Evolutionary conservation across 2,329 filamentous ascomycete species (phyloP), one percentile per base, ranked within the genome.

Genomic region (Diaporthe nobilis): DNA sequence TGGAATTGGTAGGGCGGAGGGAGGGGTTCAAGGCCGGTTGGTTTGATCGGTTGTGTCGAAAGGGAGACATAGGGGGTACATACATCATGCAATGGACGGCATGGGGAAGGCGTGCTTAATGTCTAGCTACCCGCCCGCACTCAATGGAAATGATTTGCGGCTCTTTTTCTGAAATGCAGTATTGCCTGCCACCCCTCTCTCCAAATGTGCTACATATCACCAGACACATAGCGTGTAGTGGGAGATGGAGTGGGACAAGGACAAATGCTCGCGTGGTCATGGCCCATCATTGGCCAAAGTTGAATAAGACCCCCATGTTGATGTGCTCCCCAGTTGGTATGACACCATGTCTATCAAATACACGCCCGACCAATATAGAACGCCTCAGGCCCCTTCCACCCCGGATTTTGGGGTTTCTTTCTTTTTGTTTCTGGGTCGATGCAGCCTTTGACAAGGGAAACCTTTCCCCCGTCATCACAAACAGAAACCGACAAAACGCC

Each of bases 301-400:
- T 53, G 34, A 49, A 13, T 25, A 28, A 53, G 34, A 15, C 65
- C 58, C 49, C 47, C 55, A 70, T 39, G 65, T 67, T 70, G 65
- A 70, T 70, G 65, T 70, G 65, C 65, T 70, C n/a, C 47, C 55
- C 22, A 22, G 49, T 31, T 55, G 49, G 34, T 70, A 70, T 55
- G 65, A 70, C 65, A 70, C 65, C 65, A 70, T 55, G 65, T 55
- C 65, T 70, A 70, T 70, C 65, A 55, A 70, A 70, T 55, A 55
- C 65, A 49, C 15, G 34, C 49, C 60, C n/a, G 49, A n/a, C 65
- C 65, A 70, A 55, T 70, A 49, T 70, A 28, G 49, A 70, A 70
- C 65, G 65, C 49, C 65, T 70, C n/a, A 70, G n/a, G 34, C 65
- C 34, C 49, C 34, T 39, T n/a, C 20, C 42, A 47, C 65, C 49